Percentiles rank a stretch among this genome's conserved stretches.
These are phyloP conservation scores for Gossypium trilobum DNA, from an alignment of 441 rosid genomes.

Conservation along the genomic window DNA sequence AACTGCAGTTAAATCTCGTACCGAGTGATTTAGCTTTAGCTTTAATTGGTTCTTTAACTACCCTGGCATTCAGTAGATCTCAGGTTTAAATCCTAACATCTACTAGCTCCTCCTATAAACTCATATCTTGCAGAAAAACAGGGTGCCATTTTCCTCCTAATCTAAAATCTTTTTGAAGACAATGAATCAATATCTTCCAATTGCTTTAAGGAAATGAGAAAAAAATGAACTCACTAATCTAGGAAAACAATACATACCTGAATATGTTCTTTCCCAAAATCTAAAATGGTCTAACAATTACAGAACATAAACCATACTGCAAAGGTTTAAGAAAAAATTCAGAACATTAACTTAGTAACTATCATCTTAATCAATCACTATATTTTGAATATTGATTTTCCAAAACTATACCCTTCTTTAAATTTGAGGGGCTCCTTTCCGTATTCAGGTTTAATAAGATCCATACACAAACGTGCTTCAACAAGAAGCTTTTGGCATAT, in stretches of 20 bases:
- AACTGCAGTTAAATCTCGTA: not conserved
- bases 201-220: not conserved
- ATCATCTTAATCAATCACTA: not conserved
- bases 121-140: not conserved
- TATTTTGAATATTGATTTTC: constrained; percentile 14
- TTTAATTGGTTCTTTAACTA: too few species aligned
- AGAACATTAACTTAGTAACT: not conserved
- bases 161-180: not conserved
- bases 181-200: not conserved
- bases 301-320: not conserved
- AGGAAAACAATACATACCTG: not conserved
- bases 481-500: constrained; percentile 4
- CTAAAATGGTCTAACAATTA: not conserved
- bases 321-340: not conserved
- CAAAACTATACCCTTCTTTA: constrained; percentile 13
- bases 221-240: not conserved
- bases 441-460: constrained; percentile 10
- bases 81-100: not conserved
- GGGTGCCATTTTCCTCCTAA: not conserved
- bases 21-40: not conserved
- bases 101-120: not conserved
- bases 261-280: not conserved
- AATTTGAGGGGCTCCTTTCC: constrained; percentile 8
- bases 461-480: constrained; percentile 18
- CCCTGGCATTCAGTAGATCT: not conserved